Conservation (phyloP, 2,329 filamentous ascomycete genomes). For the Atkinsonella hypoxylon region DNA sequence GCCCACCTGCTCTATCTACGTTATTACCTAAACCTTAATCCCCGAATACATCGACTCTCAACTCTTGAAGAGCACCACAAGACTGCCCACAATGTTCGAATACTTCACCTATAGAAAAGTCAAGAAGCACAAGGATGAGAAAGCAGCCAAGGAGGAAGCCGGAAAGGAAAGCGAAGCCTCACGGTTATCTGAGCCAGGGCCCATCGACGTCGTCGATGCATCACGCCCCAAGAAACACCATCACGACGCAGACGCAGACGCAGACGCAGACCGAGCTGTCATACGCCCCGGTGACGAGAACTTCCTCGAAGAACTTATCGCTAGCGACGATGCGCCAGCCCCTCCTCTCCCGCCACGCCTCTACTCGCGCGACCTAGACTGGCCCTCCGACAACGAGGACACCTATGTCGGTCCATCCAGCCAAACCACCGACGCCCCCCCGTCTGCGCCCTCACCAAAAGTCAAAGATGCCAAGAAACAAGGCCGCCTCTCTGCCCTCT, state of each 20-base stretch:
- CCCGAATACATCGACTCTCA: no score
- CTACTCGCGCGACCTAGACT: slow-evolving; percentile 37
- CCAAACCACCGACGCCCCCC: slow-evolving; percentile 13
- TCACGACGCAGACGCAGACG: slow-evolving; percentile 7
- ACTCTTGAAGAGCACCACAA: background rate
- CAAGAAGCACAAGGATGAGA: slow-evolving; percentile 46
- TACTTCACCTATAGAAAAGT: slow-evolving; percentile 51
- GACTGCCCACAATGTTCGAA: slow-evolving; percentile 40
- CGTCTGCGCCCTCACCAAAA: slow-evolving; percentile 15
- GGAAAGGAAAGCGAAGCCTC: slow-evolving; percentile 6
- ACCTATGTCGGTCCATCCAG: slow-evolving; percentile 18
- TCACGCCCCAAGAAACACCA: background rate
- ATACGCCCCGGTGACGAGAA: slow-evolving; percentile 44
- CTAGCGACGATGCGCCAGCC: slow-evolving; percentile 27
- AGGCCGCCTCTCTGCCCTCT: slow-evolving; percentile 23
- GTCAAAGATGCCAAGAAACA: slow-evolving; percentile 21
- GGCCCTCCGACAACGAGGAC: slow-evolving; percentile 26
- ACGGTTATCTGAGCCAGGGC: slow-evolving; percentile 9
- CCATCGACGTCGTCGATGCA: slow-evolving; percentile 4
- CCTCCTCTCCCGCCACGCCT: slow-evolving; percentile 44
- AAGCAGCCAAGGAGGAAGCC: slow-evolving; percentile 23
- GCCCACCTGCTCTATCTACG: background rate
- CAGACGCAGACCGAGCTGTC: slow-evolving; percentile 24
- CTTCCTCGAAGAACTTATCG: slow-evolving; percentile 44
- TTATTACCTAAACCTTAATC: no score